Evolutionary conservation across 164 flowering plant genomes (phyloP).

Genomic region (Kalanchoe fedtschenkoi): DNA sequence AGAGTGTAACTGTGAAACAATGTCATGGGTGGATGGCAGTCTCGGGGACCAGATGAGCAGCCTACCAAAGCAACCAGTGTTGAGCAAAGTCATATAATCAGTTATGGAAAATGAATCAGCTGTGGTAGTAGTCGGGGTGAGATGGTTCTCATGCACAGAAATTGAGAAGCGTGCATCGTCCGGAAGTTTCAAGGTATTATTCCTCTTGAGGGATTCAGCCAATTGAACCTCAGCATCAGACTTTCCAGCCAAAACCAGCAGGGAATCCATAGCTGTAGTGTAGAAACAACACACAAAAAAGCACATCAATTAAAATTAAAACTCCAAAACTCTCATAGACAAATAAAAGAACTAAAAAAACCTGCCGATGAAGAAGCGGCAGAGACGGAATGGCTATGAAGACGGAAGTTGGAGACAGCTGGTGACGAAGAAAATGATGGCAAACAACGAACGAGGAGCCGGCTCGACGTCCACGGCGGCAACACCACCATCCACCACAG

Average conservation of each 20-base stretch:
- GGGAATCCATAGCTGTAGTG: slow-evolving; percentile 22
- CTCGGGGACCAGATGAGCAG: slow-evolving; percentile 78
- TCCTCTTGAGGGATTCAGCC: slow-evolving; percentile 36
- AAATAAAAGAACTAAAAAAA: no score
- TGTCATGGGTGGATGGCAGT: slow-evolving; percentile 72
- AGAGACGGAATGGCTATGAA: neutral
- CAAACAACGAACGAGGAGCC: neutral
- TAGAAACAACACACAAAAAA: neutral
- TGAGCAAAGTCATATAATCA: slow-evolving; percentile 36
- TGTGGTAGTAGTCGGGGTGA: neutral
- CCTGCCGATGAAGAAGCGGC: neutral
- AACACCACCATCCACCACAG: neutral
- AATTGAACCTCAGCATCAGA: slow-evolving; percentile 40
- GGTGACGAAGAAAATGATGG: neutral
- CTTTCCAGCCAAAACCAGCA: slow-evolving; percentile 53
- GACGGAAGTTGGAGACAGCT: neutral
- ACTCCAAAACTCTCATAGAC: no score
- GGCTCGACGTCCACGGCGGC: neutral
- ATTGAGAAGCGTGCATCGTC: slow-evolving; percentile 25
- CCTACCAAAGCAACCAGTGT: slow-evolving; percentile 52
- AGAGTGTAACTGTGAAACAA: slow-evolving; percentile 56
- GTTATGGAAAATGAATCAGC: slow-evolving; percentile 29
- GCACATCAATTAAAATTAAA: neutral
- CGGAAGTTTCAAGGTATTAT: slow-evolving; percentile 36
- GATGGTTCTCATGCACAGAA: slow-evolving; percentile 30